These are phyloP conservation scores for Pleodorina starrii DNA, from an alignment of 139 green algal species.

Conservation along the genomic window DNA sequence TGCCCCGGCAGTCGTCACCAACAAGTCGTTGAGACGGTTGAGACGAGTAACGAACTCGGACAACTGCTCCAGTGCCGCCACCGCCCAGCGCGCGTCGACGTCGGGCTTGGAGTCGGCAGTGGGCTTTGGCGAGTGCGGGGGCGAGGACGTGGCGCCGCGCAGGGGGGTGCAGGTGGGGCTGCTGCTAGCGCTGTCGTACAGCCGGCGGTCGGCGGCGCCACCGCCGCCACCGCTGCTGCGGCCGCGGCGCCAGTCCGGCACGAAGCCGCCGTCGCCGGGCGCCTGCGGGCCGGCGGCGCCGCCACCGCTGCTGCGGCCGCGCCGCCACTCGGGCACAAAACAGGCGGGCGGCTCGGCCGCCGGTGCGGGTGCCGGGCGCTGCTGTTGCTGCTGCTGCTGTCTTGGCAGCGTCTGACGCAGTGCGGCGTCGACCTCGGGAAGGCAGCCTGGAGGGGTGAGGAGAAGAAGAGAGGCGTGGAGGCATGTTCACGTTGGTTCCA, in stretches of 20 bases:
- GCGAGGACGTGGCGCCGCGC: background rate
- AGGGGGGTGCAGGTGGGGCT: background rate
- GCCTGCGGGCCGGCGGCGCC: background rate
- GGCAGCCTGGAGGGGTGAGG: background rate
- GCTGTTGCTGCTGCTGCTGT: background rate
- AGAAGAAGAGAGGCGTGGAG: no score
- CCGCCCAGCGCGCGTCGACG: background rate
- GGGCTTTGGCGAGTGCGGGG: no score
- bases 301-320: background rate
- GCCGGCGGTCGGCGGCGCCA: background rate
- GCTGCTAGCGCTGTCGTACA: background rate
- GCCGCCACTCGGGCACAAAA: background rate
- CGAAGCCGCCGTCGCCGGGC: no score
- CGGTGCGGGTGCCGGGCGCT: background rate
- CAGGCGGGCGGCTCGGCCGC: background rate
- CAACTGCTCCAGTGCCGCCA: background rate
- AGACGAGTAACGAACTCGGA: background rate
- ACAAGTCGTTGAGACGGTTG: background rate
- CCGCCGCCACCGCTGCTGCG: background rate
- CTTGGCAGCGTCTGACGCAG: background rate
- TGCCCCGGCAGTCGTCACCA: background rate
- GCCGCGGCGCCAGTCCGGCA: no score
- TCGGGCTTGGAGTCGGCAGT: background rate
- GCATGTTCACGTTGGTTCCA: no score
- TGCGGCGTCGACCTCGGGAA: background rate